phyloP scores from a whole-genome alignment of 306 rosid species.

The Cucurbita maxima region DNA sequence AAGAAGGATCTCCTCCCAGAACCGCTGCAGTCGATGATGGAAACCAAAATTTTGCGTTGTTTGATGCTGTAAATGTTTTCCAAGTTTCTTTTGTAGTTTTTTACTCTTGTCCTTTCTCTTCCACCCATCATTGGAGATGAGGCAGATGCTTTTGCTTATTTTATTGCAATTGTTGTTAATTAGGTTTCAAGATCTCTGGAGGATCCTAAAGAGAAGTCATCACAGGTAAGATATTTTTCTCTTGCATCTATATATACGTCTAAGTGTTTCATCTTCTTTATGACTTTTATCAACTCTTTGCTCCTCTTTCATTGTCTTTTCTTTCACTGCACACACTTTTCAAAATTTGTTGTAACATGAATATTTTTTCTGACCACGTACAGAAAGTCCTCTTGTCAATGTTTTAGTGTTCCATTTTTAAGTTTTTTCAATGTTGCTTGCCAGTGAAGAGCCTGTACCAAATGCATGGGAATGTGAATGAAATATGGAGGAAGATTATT shows the following conservation, averaged over 20 bases:
- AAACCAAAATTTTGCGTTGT: conserved; percentile 22
- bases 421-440: background rate
- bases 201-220: conserved; percentile 26
- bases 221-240: conserved; percentile 20
- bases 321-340: background rate
- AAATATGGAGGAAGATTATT: background rate
- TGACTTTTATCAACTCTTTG: background rate
- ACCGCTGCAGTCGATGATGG: conserved; percentile 17
- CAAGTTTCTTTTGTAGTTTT: background rate
- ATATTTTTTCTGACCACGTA: background rate
- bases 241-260: background rate
- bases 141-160: background rate
- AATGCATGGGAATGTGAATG: background rate
- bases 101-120: background rate
- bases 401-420: background rate
- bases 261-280: background rate
- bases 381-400: background rate
- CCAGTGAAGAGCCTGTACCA: background rate
- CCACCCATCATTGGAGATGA: background rate
- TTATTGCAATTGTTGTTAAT: background rate
- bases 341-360: background rate
- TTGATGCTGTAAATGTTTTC: conserved; percentile 25
- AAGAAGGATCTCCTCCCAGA: conserved; percentile 29
- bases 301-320: background rate
- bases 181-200: conserved; percentile 31